phyloP scores from a whole-genome alignment of 306 rosid species.

The Begonia fuchsioides region DNA sequence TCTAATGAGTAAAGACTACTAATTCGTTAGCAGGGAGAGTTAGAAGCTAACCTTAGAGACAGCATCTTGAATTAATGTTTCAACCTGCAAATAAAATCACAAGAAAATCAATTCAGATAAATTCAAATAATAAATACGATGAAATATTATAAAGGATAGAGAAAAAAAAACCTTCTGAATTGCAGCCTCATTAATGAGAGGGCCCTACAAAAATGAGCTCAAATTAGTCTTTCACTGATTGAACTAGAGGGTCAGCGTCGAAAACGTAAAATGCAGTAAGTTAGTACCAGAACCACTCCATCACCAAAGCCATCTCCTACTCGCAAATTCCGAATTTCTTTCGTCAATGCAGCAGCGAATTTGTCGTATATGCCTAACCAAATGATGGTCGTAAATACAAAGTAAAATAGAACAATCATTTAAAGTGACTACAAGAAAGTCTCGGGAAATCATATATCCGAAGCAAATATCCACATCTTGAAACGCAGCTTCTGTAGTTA shows the following conservation, averaged over 20 bases:
- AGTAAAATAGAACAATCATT: not conserved
- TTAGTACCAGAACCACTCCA: constrained; percentile 67
- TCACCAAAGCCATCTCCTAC: constrained; percentile 91
- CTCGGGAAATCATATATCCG: not conserved
- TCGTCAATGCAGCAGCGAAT: constrained; percentile 50
- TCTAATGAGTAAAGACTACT: not conserved
- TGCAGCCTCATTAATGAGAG: constrained; percentile 96
- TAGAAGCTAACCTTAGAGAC: constrained; percentile 63
- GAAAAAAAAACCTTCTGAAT: constrained; percentile 53
- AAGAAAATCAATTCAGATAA: not conserved
- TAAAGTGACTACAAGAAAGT: no score
- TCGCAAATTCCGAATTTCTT: constrained; percentile 66
- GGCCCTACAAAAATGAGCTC: constrained; percentile 42
- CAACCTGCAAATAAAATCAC: constrained; percentile 46
- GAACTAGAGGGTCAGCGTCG: no score
- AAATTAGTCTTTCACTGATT: not conserved
- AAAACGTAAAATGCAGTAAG: constrained; percentile 4
- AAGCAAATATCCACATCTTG: not conserved
- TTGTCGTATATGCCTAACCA: constrained; percentile 70
- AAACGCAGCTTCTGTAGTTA: no score
- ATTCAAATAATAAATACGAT: no score
- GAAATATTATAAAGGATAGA: not conserved
- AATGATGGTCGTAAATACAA: constrained; percentile 5
- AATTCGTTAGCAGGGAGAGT: constrained; percentile 8
- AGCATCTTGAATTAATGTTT: constrained; percentile 67